Evolutionary conservation across 768 basidiomycete species (phyloP), one percentile per base, ranked within the genome.

Genomic region (Lyophyllum decastes): DNA sequence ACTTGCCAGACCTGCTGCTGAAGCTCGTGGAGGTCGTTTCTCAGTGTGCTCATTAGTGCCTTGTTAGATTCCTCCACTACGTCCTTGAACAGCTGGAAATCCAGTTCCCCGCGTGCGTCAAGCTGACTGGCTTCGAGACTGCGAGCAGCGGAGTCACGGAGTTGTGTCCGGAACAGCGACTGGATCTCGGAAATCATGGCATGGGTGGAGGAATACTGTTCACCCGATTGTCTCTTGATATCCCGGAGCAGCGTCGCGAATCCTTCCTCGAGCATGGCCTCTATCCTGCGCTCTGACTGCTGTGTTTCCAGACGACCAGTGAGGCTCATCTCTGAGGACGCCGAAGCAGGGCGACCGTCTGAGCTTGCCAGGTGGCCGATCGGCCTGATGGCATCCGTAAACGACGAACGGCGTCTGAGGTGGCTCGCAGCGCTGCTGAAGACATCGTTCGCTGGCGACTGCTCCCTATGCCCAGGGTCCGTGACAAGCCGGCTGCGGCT

Each of bases 71-170:
- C 82, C 60, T 90, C 83, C 21, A 94, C 76, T 35, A 86, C 76
- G 58, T 85, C 84, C 65, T 82, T 87, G 66, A 94, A 80, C 59
- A 90, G 74, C 66, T 91, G 87, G 67, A 91, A 85, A 71, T 93
- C 91, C 24, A 92, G 72, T 61, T 93, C 90, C 19, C 88, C 89
- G 27, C 84, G 83, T 22, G 87, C 89, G 64, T 91, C 89, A 73
- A 83, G 75, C 63, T 83, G 85, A 58, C 80, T 82, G 54, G 87
- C 85, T 21, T 89, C 87, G 49, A 80, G 61, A 19, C 80, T 78
- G 45, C 80, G 79, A 7, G 76, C 75, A 0, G 86, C 84, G 8
- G 85, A 84, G 40, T 87, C 85, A 54, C 84, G 83, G 10, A 90
- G 72, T 62, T 90, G 88, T 19, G 83, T 73, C 9, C 87, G 81